Conservation (phyloP, 2,329 filamentous ascomycete species). For the Arthroderma sp. region DNA sequence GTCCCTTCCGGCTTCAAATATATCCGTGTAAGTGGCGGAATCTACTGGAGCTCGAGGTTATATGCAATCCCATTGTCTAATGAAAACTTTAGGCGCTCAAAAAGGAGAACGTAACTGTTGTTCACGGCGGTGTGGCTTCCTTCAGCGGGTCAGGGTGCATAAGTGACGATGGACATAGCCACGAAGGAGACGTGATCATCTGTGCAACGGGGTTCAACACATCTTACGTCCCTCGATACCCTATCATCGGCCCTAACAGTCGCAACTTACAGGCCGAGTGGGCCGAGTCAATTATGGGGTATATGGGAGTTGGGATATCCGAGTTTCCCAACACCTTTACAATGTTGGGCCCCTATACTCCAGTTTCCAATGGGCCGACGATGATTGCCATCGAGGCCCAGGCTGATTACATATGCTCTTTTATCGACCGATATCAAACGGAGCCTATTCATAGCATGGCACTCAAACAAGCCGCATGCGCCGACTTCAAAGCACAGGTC, state of each 20-base stretch:
- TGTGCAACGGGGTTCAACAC: conserved; percentile 29
- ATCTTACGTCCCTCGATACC: conserved; percentile 4
- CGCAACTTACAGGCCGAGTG: conserved; percentile 2
- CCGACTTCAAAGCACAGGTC: neutral
- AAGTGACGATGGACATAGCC: conserved; percentile 11
- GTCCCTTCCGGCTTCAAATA: too few species aligned
- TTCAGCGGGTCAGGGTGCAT: conserved; percentile 10
- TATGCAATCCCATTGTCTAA: conserved; percentile 8
- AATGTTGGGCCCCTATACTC: conserved; percentile 3
- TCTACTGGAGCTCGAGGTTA: neutral
- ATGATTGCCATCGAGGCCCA: conserved; percentile 4
- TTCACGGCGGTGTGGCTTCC: conserved; percentile 7
- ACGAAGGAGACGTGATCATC: conserved; percentile 15
- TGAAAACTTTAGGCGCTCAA: conserved; percentile 19
- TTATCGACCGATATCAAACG: conserved; percentile 1
- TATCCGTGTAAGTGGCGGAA: neutral
- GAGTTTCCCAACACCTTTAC: conserved; percentile 5
- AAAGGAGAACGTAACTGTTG: conserved; percentile 12
- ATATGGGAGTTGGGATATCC: conserved; percentile 3
- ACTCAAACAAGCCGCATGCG: too few species aligned
- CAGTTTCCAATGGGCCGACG: conserved; percentile 4
- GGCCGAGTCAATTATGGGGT: conserved; percentile 4
- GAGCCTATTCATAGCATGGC: neutral
- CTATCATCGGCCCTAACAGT: conserved; percentile 3
- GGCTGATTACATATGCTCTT: neutral